Evolutionary conservation across 805 yeast species (phyloP), one percentile per base, ranked within the genome.

Genomic region (Kazachstania taianensis): DNA sequence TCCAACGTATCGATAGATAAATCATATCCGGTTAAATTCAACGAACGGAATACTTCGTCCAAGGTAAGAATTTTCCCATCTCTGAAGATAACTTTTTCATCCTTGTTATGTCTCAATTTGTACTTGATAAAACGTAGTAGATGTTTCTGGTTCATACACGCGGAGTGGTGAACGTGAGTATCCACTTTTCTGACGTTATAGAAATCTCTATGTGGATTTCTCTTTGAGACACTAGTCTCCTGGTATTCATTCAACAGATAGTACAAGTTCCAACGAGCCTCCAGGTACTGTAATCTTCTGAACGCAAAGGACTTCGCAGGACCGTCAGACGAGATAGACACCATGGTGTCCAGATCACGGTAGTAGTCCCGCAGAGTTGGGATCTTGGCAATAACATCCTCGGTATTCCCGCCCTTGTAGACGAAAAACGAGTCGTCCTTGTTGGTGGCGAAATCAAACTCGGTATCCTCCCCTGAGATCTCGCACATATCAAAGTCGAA

Each of bases 121-220:
- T 86, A 84, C 62, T 92, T 92, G 59, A 92, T 92, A 59, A 84
- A 92, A 50, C 99, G 78, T 45, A 92, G 67, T 50, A 92, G 65
- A 63, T 92, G 99, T 61, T 92, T 92, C 63, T 92, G 98, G 53
- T 94, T 94, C 97, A 94, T 94, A 60, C 96, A 87, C 8, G 99
- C 99, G 7, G 96, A 83, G 58, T 94, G 98, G 58, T 92, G 99
- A 49, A 92, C 95, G 68, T 92, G 99, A 14, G 97, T 92, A 36
- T 65, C 69, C 24, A 66, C 60, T 42, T 66, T 66, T 43, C 70
- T 51, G 12, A 59, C 65, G 37, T 65, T 65, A 38, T 65, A 65
- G 32, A 65, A 65, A 48, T 65, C 99, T 59, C 99, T 77, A 57
- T 92, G 99, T 4, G 97, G 97, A 46, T 87, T 87, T 41, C 77